Conservation (phyloP, 257 asterid species). For the Cruciata laevipes region DNA sequence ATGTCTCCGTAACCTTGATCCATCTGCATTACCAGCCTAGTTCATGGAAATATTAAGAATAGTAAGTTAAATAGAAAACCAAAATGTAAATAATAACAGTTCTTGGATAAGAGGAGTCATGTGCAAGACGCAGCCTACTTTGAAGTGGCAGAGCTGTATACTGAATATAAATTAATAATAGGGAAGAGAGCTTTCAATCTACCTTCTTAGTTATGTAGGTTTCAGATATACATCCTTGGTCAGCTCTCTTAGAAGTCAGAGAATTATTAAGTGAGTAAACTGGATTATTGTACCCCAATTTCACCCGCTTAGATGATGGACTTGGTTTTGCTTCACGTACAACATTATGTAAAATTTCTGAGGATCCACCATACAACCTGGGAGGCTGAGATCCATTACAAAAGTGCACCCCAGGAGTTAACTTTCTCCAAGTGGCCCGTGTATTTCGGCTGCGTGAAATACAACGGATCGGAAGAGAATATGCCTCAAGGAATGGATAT, state of each 20-base stretch:
- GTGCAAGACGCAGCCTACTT: background rate
- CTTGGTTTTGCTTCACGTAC: slow-evolving; percentile 81
- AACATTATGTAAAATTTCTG: slow-evolving; percentile 46
- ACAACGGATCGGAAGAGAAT: slow-evolving; percentile 64
- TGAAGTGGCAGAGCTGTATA: background rate
- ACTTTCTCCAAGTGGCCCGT: slow-evolving; percentile 41
- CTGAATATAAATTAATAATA: background rate
- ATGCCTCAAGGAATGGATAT: slow-evolving; percentile 54
- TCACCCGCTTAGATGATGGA: slow-evolving; percentile 76
- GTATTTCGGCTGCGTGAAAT: slow-evolving; percentile 62
- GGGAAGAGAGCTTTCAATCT: slow-evolving; percentile 15
- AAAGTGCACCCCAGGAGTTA: slow-evolving; percentile 34
- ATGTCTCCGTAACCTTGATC: slow-evolving; percentile 31
- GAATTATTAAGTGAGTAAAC: slow-evolving; percentile 30
- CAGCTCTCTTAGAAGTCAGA: slow-evolving; percentile 26
- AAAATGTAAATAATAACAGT: background rate
- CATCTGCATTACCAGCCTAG: slow-evolving; percentile 35
- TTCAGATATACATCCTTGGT: slow-evolving; percentile 35
- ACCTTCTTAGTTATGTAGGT: slow-evolving; percentile 49
- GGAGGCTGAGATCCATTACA: slow-evolving; percentile 45
- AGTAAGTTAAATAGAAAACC: background rate
- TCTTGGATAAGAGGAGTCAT: background rate
- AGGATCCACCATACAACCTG: slow-evolving; percentile 44
- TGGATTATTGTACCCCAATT: slow-evolving; percentile 61
- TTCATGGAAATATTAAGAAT: slow-evolving; percentile 9